Conservation (phyloP, 768 basidiomycete genomes). For the Amanita subjunquillea region DNA sequence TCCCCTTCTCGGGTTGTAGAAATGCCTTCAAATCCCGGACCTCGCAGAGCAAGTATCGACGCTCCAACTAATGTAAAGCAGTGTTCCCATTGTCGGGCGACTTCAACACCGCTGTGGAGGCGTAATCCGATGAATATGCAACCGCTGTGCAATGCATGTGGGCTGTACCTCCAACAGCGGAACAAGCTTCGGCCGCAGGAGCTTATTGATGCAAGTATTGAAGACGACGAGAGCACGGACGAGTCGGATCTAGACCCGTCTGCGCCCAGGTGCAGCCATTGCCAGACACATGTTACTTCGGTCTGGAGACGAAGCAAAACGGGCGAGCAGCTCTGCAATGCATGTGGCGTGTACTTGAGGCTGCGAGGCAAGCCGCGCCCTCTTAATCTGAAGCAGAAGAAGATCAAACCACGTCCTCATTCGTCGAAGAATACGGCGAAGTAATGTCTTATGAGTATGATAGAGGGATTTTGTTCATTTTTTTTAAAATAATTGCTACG, state of each 20-base stretch:
- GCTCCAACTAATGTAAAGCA: slow-evolving; percentile 22
- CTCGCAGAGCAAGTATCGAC: slow-evolving; percentile 20
- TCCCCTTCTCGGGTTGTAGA: neutral
- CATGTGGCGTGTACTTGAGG: slow-evolving; percentile 38
- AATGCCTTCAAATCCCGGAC: slow-evolving; percentile 13
- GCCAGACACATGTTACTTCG: slow-evolving; percentile 36
- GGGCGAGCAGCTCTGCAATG: slow-evolving; percentile 40
- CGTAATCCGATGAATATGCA: slow-evolving; percentile 34
- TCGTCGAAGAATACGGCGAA: slow-evolving; percentile 29
- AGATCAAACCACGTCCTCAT: slow-evolving; percentile 31
- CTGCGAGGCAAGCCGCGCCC: slow-evolving; percentile 37
- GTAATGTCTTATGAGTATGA: neutral
- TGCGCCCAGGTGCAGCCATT: slow-evolving; percentile 40
- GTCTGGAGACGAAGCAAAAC: slow-evolving; percentile 42
- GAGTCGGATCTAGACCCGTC: slow-evolving; percentile 28
- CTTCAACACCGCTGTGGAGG: slow-evolving; percentile 38
- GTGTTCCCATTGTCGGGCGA: slow-evolving; percentile 38
- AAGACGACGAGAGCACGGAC: slow-evolving; percentile 27
- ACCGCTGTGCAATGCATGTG: slow-evolving; percentile 38
- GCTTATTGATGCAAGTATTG: slow-evolving; percentile 37
- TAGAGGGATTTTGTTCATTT: neutral
- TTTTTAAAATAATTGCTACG: neutral
- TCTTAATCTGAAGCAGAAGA: slow-evolving; percentile 32
- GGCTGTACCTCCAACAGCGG: slow-evolving; percentile 36
- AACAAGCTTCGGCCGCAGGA: slow-evolving; percentile 37